Evolutionary conservation across 1,284 basidiomycete genomes (phyloP).

Genomic region (Puccinia horiana): DNA sequence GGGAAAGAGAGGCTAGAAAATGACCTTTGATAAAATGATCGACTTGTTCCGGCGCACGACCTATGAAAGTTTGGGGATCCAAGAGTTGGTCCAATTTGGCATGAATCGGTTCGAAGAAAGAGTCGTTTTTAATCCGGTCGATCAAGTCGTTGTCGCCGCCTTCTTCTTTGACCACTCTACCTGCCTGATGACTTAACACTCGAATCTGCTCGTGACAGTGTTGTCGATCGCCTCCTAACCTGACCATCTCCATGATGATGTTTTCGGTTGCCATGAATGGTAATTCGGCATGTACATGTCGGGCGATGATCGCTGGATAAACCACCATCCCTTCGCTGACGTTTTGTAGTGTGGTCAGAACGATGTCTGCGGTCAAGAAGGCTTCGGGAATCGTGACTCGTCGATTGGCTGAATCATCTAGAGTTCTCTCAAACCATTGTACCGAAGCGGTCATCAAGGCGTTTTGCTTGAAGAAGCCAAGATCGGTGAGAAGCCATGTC

Average conservation of each 20-base stretch:
- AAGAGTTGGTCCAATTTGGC: conserved; percentile 63
- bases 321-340: conserved; percentile 94
- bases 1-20: conserved; percentile 50
- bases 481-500: not conserved
- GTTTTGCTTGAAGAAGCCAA: conserved; percentile 71
- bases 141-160: conserved; percentile 96
- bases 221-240: conserved; percentile 88
- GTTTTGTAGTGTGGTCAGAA: conserved; percentile 92
- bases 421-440: conserved; percentile 94
- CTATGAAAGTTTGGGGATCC: conserved; percentile 81
- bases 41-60: conserved; percentile 90
- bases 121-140: conserved; percentile 72
- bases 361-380: conserved; percentile 94
- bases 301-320: conserved; percentile 90
- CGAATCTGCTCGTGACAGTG: conserved; percentile 95
- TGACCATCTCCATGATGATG: conserved; percentile 98
- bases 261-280: conserved; percentile 97
- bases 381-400: conserved; percentile 94
- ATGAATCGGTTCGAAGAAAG: conserved; percentile 67
- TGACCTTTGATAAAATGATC: conserved; percentile 62
- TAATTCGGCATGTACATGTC: conserved; percentile 88
- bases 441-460: conserved; percentile 85
- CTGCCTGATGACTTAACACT: conserved; percentile 95
- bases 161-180: conserved; percentile 88
- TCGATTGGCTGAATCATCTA: conserved; percentile 94